Evolutionary conservation across 345 rosid genomes (phyloP), one percentile per base, ranked within the genome.

Genomic region (Dipteronia sinensis): DNA sequence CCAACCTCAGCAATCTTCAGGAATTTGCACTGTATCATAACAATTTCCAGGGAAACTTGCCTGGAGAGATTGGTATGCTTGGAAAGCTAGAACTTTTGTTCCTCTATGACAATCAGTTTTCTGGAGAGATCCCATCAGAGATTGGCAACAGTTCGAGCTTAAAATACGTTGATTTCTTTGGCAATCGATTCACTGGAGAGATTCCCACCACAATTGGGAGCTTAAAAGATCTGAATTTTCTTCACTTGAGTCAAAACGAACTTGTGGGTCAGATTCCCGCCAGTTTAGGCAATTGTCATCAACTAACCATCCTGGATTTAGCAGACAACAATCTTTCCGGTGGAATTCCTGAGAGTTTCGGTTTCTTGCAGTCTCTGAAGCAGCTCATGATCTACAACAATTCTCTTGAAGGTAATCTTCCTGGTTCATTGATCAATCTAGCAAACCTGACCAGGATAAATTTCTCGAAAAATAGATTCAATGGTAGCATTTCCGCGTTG

Each of bases 351-450:
- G 82, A 77, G 1, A 85, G 89, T 0, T 82, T 89, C 1, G 94
- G 95, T 65, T 82, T 20, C 77, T 85, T 96, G n/a, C 80, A 72
- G 16, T 83, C 84, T 40, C 76, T 96, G 29, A 80, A 89, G 80
- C 90, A 92, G 89, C 72, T 94, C 67, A 91, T 94, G 98, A 93
- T 96, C 65, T 94, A 96, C 88, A 96, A 96, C 87, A 96, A 96
- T 71, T 91, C 98, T 22, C 91, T 96, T 20, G 82, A 82, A 70
- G 98, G 97, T 72, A 87, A 23, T 2, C 88, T 96, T 74, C 98
- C 99, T 10, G 83, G 81, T 63, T 79, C 93, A 42, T 86, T 96
- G 42, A 47, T 44, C 81, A 88, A 82, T 75, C 82, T 96, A 27
- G 77, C 79, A 69, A 94, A 92, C 87, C 84, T 96, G 72, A 96